Evolutionary conservation across 441 rosid species (phyloP).

Genomic region (Populus trichocarpa): DNA sequence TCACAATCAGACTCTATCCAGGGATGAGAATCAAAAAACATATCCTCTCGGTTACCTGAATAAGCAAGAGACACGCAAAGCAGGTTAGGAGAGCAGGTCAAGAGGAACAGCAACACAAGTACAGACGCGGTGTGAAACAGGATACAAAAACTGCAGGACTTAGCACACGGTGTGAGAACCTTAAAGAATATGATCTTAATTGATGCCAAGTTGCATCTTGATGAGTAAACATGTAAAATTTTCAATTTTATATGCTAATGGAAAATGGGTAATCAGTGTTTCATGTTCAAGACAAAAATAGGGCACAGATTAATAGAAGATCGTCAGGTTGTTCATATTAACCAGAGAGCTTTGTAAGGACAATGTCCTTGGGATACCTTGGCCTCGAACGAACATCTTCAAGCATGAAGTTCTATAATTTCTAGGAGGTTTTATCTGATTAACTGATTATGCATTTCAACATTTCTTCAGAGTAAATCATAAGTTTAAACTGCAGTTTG

Average conservation of each 20-base stretch:
- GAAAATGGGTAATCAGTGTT: neutral
- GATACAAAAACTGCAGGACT: neutral
- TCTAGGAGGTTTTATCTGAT: neutral
- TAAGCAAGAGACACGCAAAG: neutral
- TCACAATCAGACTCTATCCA: conserved; percentile 62
- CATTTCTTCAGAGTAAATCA: neutral
- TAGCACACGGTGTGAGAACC: neutral
- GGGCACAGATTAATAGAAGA: neutral
- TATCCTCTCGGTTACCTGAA: conserved; percentile 36
- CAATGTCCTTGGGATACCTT: neutral
- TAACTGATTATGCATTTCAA: neutral
- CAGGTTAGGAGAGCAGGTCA: neutral
- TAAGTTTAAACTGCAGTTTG: neutral
- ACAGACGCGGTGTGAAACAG: neutral
- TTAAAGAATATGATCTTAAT: neutral
- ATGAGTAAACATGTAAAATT: neutral
- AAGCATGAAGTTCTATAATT: neutral
- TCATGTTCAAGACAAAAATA: neutral
- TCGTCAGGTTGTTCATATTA: neutral
- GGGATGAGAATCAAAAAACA: conserved; percentile 54
- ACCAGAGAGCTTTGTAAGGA: neutral
- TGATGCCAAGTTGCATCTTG: neutral
- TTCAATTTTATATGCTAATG: neutral
- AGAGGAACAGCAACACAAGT: neutral
- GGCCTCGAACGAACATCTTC: neutral